These are phyloP conservation scores for Diaporthe longicolla DNA, from an alignment of 2,329 filamentous ascomycete genomes.

Conservation along the genomic window DNA sequence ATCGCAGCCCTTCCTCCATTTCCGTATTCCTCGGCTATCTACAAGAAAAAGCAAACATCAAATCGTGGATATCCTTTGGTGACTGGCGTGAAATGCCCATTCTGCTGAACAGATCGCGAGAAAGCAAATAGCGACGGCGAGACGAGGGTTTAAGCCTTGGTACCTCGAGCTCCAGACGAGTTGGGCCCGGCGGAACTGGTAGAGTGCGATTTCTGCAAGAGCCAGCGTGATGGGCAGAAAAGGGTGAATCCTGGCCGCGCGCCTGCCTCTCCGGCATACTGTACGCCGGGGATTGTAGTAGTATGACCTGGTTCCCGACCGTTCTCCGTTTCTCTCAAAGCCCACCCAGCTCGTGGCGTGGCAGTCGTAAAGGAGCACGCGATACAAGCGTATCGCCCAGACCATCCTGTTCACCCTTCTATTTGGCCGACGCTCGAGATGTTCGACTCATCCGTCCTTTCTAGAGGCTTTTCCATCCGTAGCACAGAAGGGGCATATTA, in stretches of 20 bases:
- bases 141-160: constrained; percentile 48
- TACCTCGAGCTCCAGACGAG: constrained; percentile 43
- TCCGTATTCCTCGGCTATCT: constrained; percentile 45
- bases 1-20: constrained; percentile 38
- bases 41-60: constrained; percentile 47
- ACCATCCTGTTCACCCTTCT: constrained; percentile 23
- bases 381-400: constrained; percentile 4
- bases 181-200: constrained; percentile 38
- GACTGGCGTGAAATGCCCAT: constrained; percentile 42
- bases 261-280: constrained; percentile 6
- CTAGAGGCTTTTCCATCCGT: constrained; percentile 36
- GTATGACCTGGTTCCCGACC: constrained; percentile 18
- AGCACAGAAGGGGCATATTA: constrained; percentile 36
- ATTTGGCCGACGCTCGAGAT: constrained; percentile 27
- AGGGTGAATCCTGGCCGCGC: constrained; percentile 13
- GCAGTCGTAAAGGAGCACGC: constrained; percentile 22
- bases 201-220: neutral
- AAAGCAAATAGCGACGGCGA: constrained; percentile 46
- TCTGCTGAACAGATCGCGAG: constrained; percentile 38
- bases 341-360: constrained; percentile 24
- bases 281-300: constrained; percentile 22
- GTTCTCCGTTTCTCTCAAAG: constrained; percentile 15
- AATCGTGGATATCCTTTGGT: constrained; percentile 48
- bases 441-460: constrained; percentile 24
- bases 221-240: neutral